Evolutionary conservation across 1,284 basidiomycete species (phyloP), one percentile per base, ranked within the genome.

Genomic region (Cryptococcus sp.): DNA sequence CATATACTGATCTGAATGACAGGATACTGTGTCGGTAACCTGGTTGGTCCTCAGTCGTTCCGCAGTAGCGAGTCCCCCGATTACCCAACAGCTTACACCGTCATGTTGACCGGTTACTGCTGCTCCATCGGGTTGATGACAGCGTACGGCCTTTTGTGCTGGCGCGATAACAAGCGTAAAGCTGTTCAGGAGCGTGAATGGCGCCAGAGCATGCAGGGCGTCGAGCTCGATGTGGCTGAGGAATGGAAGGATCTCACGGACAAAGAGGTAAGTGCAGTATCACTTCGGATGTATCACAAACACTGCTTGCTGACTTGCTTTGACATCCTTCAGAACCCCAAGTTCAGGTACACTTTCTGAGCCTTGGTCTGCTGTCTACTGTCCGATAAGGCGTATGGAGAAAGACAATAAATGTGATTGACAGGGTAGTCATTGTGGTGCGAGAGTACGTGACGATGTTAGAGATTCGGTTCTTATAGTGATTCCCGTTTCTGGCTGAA

Each of bases 161-260:
- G 59, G 59, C 46, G 59, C 13, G 60, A 59, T 46, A 66, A 66
- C 55, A 66, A 66, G 61, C 57, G 52, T 43, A 56, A 62, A 29
- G 64, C 53, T 5, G 38, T 52, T 10, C 48, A 57, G 44, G 60
- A 63, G 39, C 38, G 20, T n/a, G 54, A 65, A 26, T 57, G 47
- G 48, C 38, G 43, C 25, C 39, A 38, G 8, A 46, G 58, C 20
- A 43, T 23, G 8, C 50, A 48, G 15, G 54, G 58, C 17, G 44
- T 29, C 15, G 50, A 55, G 19, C 38, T 41, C 10, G 55, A 53
- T 26, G 45, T 52, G 10, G 60, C 41, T 17, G 60, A 56, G 25
- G 63, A 67, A 40, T 69, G 67, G 67, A 58, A 64, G 54, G 67
- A 69, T 55, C 50, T 63, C 15, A 67, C 67, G n/a, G 67, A 69